Evolutionary conservation across 1,284 basidiomycete genomes (phyloP), one percentile per base, ranked within the genome.

Genomic region (Gymnopus androsaceus): DNA sequence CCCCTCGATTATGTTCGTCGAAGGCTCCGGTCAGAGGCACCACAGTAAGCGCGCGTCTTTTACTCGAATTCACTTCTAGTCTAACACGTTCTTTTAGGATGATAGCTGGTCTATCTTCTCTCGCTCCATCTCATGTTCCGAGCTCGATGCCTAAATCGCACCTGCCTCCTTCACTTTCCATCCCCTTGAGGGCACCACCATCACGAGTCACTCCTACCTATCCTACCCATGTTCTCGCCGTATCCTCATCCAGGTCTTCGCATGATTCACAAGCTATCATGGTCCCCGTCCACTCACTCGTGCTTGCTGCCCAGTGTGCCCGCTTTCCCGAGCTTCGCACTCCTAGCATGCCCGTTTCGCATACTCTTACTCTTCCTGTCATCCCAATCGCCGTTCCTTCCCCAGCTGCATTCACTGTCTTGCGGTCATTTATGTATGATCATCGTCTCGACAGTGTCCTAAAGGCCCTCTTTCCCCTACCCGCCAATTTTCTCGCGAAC

Each of bases 321-420:
- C 72, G 75, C 21, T 73, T 87, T 45, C 85, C 84, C 9, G 74
- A 74, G 37, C 66, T 87, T 1, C 80, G 84, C 1, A 61, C 70
- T 12, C 57, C 68, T 12, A 64, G 69, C 9, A 67, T 70, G 17
- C 65, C 75, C 3, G 67, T 69, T 31, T 71, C 72, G 4, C 66
- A 69, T 17, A 68, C 63, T 17, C 62, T 80, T 51, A 75, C 77
- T 23, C 73, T 90, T 11, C 87, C 87, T 44, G 75, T 90, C 41
- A 75, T 90, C 37, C 84, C 84, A 3, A 74, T 90, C 58, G 75
- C 81, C 3, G 76, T 90, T 14, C 88, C 88, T 2, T 84, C 83
- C 30, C 83, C 86, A 1, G 77, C 79, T 3, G 85, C 87, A 1
- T 90, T 89, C 71, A 69, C 80, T 19, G 71, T 86, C 52, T 73